A percentile compares a stretch with the other conserved stretches of the same genome.
phyloP scores from a whole-genome alignment of 768 basidiomycete genomes.

The Lactarius hengduanensis region DNA sequence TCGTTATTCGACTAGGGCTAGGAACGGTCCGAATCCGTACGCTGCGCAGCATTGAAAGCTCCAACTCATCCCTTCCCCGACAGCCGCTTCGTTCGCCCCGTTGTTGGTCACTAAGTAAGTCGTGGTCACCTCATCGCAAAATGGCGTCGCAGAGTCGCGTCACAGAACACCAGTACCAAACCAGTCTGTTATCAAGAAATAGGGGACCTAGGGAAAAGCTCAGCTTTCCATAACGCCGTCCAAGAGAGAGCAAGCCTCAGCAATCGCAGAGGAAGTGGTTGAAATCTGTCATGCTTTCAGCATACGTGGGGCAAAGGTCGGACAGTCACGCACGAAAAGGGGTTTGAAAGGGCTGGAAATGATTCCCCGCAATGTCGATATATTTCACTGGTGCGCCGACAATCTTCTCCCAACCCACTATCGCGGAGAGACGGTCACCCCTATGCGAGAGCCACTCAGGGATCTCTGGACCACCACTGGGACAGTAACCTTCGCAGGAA shows the following conservation, averaged over 20 bases:
- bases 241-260: slow-evolving; percentile 23
- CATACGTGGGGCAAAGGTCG: not conserved
- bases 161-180: not conserved
- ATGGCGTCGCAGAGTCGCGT: not conserved
- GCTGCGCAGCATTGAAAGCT: not conserved
- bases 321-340: slow-evolving; percentile 47
- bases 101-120: not conserved
- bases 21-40: not conserved
- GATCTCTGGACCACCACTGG: slow-evolving; percentile 37
- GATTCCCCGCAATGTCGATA: slow-evolving; percentile 62
- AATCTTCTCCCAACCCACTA: slow-evolving; percentile 49
- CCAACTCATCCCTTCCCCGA: not conserved
- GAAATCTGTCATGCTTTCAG: slow-evolving; percentile 13
- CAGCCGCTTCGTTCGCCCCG: not conserved
- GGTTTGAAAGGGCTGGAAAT: slow-evolving; percentile 57
- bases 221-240: slow-evolving; percentile 1
- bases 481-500: slow-evolving; percentile 48
- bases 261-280: slow-evolving; percentile 16
- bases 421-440: slow-evolving; percentile 35
- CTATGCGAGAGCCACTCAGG: slow-evolving; percentile 56
- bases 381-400: slow-evolving; percentile 41
- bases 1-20: too few species aligned
- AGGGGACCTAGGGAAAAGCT: not conserved
- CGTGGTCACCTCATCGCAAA: too few species aligned
- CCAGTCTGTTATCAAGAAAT: not conserved